phyloP scores from a whole-genome alignment of 1,284 basidiomycete genomes.

The Acaromyces ingoldii region DNA sequence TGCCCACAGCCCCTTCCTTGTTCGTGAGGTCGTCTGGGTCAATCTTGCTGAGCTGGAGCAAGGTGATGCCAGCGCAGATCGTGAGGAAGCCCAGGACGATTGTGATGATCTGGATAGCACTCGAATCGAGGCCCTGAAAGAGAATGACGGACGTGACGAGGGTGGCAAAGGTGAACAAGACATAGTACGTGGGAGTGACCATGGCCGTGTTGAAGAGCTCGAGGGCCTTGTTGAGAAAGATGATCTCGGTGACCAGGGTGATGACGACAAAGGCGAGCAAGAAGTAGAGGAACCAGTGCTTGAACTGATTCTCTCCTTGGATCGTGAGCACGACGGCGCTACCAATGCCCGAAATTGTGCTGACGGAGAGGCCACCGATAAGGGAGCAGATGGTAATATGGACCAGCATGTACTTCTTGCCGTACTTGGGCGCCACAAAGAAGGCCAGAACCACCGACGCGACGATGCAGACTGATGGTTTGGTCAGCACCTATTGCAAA shows the following conservation, averaged over 20 bases:
- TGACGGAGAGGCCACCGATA: constrained; percentile 93
- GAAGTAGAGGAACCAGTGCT: constrained; percentile 56
- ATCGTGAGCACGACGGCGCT: constrained; percentile 81
- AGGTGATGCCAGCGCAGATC: constrained; percentile 77
- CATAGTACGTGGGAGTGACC: constrained; percentile 86
- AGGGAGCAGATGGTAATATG: constrained; percentile 73
- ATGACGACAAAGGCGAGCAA: constrained; percentile 75
- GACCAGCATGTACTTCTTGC: constrained; percentile 90
- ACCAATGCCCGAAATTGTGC: constrained; percentile 89
- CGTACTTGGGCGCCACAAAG: constrained; percentile 78
- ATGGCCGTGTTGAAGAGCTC: constrained; percentile 86
- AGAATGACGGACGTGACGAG: constrained; percentile 60
- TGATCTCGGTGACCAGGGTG: constrained; percentile 83
- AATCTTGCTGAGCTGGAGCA: constrained; percentile 89
- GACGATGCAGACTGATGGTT: constrained; percentile 24
- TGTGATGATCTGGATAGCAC: constrained; percentile 61
- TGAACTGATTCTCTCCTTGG: constrained; percentile 77
- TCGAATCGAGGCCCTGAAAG: constrained; percentile 81
- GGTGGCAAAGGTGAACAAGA: constrained; percentile 76
- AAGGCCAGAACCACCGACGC: constrained; percentile 53
- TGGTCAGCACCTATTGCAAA: background rate
- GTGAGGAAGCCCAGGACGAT: constrained; percentile 82
- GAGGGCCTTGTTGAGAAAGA: constrained; percentile 92
- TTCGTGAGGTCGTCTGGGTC: constrained; percentile 44
- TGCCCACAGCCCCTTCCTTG: constrained; percentile 18